Evolutionary conservation across 106 monocot species (phyloP).

Genomic region (Vanilla planifolia): DNA sequence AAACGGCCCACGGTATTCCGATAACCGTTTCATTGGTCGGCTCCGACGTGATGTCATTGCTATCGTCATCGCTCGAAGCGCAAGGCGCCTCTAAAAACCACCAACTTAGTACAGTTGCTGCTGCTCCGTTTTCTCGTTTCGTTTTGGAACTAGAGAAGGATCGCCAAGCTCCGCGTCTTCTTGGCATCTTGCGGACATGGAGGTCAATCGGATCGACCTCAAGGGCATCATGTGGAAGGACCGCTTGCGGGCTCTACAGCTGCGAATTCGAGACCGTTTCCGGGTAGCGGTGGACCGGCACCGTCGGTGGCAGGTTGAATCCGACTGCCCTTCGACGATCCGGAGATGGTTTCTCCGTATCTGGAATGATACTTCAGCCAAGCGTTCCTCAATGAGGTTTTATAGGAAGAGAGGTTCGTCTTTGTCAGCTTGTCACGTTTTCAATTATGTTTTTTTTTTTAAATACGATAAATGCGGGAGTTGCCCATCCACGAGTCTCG

Average conservation of each 20-base stretch:
- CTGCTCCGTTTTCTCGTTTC: background rate
- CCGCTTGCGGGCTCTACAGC: conserved; percentile 38
- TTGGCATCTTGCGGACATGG: conserved; percentile 5
- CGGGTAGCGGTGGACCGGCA: conserved; percentile 69
- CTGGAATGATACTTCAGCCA: conserved; percentile 17
- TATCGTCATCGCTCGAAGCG: too few species aligned
- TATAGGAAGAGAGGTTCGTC: conserved; percentile 52
- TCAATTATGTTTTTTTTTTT: too few species aligned
- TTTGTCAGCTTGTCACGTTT: too few species aligned
- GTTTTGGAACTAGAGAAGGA: background rate
- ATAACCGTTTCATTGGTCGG: too few species aligned
- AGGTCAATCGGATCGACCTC: conserved; percentile 16
- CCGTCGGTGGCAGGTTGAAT: conserved; percentile 25
- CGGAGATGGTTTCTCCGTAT: conserved; percentile 40
- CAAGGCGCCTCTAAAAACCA: too few species aligned
- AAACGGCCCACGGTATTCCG: too few species aligned
- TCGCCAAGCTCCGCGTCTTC: background rate
- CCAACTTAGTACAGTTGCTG: too few species aligned
- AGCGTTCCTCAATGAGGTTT: conserved; percentile 34
- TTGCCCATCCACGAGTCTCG: background rate
- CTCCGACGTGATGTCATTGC: too few species aligned
- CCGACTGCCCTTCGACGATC: conserved; percentile 28
- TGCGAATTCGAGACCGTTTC: conserved; percentile 67
- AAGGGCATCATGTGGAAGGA: conserved; percentile 38
- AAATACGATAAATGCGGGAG: too few species aligned